Evolutionary conservation across 805 yeast species (phyloP).

Genomic region (Sugiyamaella boreocaroliniensis): DNA sequence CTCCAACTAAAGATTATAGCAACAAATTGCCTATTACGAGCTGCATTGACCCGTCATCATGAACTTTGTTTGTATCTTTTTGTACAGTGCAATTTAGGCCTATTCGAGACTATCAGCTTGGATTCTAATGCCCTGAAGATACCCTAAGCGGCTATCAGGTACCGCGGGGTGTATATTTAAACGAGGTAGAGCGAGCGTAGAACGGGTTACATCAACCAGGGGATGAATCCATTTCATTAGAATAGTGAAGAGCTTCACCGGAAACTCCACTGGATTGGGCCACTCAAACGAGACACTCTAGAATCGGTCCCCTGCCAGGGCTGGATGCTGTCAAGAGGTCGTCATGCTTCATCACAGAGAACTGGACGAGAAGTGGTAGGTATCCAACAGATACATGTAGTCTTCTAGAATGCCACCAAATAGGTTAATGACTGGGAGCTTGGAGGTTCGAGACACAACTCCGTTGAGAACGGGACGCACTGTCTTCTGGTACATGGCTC

Average conservation of each 20-base stretch:
- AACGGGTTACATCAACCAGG: too few relatives aligned
- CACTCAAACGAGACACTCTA: too few relatives aligned
- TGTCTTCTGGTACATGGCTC: slow-evolving; percentile 31
- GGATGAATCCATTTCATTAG: too few relatives aligned
- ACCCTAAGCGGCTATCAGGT: not conserved
- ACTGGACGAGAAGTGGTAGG: slow-evolving; percentile 31
- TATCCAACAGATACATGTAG: slow-evolving; percentile 34
- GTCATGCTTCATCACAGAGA: slow-evolving; percentile 6
- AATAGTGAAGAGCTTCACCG: too few relatives aligned
- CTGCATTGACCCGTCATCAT: too few relatives aligned
- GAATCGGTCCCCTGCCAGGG: too few relatives aligned
- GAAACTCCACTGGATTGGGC: too few relatives aligned
- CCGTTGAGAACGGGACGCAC: slow-evolving; percentile 29
- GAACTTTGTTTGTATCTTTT: too few relatives aligned
- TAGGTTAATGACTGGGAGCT: slow-evolving; percentile 30
- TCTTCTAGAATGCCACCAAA: slow-evolving; percentile 32
- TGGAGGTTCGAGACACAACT: slow-evolving; percentile 21
- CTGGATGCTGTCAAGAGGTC: too few relatives aligned
- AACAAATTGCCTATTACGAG: too few relatives aligned
- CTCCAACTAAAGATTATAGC: too few relatives aligned
- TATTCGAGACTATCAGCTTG: not conserved
- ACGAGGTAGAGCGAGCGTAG: not conserved
- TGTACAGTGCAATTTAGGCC: not conserved
- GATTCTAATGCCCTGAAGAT: not conserved
- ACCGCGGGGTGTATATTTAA: not conserved